These are phyloP conservation scores for Phoenix roebelenii DNA, from an alignment of 176 grass and related monocot species.

Conservation along the genomic window DNA sequence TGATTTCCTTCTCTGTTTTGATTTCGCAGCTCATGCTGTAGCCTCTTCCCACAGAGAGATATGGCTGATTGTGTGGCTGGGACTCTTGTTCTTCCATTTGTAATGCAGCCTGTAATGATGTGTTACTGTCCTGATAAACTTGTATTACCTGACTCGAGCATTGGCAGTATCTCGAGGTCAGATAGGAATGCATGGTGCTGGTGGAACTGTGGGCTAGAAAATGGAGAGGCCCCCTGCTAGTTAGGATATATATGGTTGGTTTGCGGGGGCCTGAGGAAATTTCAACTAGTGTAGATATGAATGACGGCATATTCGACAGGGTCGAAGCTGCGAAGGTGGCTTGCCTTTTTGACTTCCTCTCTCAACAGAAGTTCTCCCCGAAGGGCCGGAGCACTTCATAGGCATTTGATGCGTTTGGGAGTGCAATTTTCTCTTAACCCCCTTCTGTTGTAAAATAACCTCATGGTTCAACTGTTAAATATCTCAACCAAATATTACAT, in stretches of 20 bases:
- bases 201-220: not conserved
- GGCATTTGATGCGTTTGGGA: constrained; percentile 18
- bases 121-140: not conserved
- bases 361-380: constrained; percentile 33
- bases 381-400: constrained; percentile 34
- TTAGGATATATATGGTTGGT: constrained; percentile 3
- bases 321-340: constrained; percentile 60
- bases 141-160: no score
- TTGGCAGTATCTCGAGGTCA: not conserved
- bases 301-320: constrained; percentile 27
- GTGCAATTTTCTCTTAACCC: not conserved
- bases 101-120: not conserved
- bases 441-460: not conserved
- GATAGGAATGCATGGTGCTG: constrained; percentile 1
- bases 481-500: no score
- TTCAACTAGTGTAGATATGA: constrained; percentile 50
- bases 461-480: no score
- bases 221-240: not conserved
- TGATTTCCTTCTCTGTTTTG: not conserved
- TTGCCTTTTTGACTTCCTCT: constrained; percentile 10
- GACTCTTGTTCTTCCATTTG: constrained; percentile 6
- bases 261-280: constrained; percentile 7
- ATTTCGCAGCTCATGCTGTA: constrained; percentile 25
- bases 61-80: constrained; percentile 12
- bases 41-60: constrained; percentile 23